Evolutionary conservation across 352 stramenopile species (phyloP).

Genomic region (Pythium sukuiense): DNA sequence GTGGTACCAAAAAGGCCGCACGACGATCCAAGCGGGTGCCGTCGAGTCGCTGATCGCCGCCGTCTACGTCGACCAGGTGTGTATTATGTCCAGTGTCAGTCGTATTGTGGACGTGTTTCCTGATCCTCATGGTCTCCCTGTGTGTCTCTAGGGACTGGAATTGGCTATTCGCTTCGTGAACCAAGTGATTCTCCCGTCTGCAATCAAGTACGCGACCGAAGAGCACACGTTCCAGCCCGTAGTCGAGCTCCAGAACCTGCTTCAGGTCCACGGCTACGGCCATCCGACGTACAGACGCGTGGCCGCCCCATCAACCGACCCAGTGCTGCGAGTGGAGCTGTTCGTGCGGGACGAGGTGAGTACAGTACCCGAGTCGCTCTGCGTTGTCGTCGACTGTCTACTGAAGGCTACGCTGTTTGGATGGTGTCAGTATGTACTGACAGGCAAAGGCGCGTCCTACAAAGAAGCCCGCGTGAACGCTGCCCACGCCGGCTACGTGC

Average conservation of each 20-base stretch:
- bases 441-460: constrained; percentile 51
- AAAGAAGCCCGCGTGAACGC: constrained; percentile 57
- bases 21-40: constrained; percentile 72
- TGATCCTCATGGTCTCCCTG: neutral
- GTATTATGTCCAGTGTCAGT: neutral
- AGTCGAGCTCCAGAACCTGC: constrained; percentile 61
- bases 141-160: constrained; percentile 48
- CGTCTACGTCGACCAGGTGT: constrained; percentile 72
- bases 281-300: constrained; percentile 73
- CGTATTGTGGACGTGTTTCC: neutral
- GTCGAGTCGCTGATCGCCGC: constrained; percentile 79
- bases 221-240: constrained; percentile 59
- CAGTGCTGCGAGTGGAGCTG: constrained; percentile 51
- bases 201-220: constrained; percentile 53
- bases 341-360: constrained; percentile 69
- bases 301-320: constrained; percentile 44
- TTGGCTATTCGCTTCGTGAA: constrained; percentile 65
- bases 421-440: constrained; percentile 32
- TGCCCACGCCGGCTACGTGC: constrained; percentile 49
- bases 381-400: neutral
- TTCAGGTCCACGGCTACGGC: constrained; percentile 62
- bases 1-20: constrained; percentile 48
- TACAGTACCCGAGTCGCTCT: neutral
- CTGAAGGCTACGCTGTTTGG: constrained; percentile 5
- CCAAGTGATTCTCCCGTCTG: constrained; percentile 53